These are phyloP conservation scores for Leptographium flavum DNA, from an alignment of 2,329 filamentous ascomycete genomes.

Conservation along the genomic window DNA sequence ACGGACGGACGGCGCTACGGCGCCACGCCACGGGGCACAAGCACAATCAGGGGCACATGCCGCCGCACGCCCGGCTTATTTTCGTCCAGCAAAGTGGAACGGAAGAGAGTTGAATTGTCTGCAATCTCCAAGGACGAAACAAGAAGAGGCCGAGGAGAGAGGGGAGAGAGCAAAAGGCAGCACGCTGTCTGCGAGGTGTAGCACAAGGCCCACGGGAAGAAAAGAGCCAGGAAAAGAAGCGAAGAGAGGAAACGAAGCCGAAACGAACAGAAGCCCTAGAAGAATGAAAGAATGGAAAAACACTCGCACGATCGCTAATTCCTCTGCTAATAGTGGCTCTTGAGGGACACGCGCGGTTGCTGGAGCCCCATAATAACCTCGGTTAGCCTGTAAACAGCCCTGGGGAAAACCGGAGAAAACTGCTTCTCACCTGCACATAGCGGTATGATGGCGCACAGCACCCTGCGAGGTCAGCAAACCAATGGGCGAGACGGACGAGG, in stretches of 20 bases:
- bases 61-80: background rate
- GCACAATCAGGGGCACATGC: too few relatives aligned
- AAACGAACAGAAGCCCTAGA: background rate
- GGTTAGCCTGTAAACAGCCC: constrained; percentile 3
- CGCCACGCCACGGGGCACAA: too few relatives aligned
- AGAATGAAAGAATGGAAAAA: background rate
- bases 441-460: constrained; percentile 6
- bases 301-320: background rate
- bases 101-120: background rate
- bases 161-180: too few relatives aligned
- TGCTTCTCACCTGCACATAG: constrained; percentile 2
- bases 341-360: constrained; percentile 4
- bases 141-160: too few relatives aligned
- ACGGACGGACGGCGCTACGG: too few relatives aligned
- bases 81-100: background rate
- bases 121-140: background rate
- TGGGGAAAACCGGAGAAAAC: constrained; percentile 5
- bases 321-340: constrained; percentile 6
- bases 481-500: background rate
- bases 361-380: constrained; percentile 5
- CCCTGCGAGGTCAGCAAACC: constrained; percentile 1
- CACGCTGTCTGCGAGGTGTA: background rate
- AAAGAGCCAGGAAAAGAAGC: background rate
- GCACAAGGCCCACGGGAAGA: background rate
- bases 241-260: background rate